Percentiles rank a stretch among this genome's conserved stretches.
phyloP scores from a whole-genome alignment of 371 early-diverging fungal genomes.

The Mucor mucedo region DNA sequence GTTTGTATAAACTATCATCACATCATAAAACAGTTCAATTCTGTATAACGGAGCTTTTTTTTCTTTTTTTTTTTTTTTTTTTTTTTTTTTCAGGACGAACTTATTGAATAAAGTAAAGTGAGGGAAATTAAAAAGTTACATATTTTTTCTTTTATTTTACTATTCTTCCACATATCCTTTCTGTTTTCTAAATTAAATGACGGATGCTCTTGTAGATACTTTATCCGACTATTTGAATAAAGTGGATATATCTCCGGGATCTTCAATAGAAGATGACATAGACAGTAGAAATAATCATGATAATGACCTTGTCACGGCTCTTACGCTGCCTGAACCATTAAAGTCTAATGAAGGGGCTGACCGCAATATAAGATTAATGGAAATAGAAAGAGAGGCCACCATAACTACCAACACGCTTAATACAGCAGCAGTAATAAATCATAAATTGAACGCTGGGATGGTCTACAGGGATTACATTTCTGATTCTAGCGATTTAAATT shows the following conservation, averaged over 20 bases:
- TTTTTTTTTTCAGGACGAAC: not conserved
- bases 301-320: conserved; percentile 4
- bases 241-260: conserved; percentile 12
- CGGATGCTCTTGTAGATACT: conserved; percentile 13
- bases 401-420: not conserved
- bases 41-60: conserved; percentile 4
- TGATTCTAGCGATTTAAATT: conserved; percentile 25
- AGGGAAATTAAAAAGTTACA: conserved; percentile 5
- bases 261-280: not conserved
- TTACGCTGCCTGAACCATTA: conserved; percentile 10
- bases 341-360: not conserved
- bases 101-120: not conserved
- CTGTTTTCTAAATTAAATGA: conserved; percentile 5
- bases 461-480: conserved; percentile 19
- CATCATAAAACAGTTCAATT: conserved; percentile 3
- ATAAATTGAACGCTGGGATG: conserved; percentile 19
- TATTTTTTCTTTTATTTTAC: not conserved
- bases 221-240: conserved; percentile 13
- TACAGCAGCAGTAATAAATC: conserved; percentile 1
- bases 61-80: conserved; percentile 3
- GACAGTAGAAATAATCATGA: not conserved
- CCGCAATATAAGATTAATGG: not conserved
- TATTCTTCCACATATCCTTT: not conserved
- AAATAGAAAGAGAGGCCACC: conserved; percentile 6
- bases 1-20: not conserved